These are phyloP conservation scores for Gossypium thurberi DNA, from an alignment of 345 rosid genomes.

Conservation along the genomic window DNA sequence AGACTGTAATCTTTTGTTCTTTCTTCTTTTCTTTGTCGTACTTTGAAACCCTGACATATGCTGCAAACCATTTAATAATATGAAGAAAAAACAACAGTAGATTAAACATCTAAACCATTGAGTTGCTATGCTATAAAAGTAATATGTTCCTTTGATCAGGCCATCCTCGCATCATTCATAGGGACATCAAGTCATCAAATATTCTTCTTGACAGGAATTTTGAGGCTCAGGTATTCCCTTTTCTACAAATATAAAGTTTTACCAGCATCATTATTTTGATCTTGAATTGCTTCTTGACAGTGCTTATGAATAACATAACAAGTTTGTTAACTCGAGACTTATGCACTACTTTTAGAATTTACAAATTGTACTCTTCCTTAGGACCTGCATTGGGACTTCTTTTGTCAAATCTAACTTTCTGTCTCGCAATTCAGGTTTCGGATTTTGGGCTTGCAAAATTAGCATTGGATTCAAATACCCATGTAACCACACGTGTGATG, in stretches of 20 bases:
- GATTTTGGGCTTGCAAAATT: constrained; percentile 96
- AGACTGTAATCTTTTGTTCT: constrained; percentile 63
- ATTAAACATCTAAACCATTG: background rate
- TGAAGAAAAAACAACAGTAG: too few species aligned
- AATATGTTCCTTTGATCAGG: constrained; percentile 37
- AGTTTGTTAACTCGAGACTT: background rate
- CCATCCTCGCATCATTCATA: constrained; percentile 95
- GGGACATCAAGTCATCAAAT: constrained; percentile 96
- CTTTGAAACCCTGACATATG: background rate
- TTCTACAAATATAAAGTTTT: constrained; percentile 11
- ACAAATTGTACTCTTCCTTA: background rate
- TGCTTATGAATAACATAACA: constrained; percentile 5
- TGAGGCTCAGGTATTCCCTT: constrained; percentile 71
- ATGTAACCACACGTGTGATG: constrained; percentile 92
- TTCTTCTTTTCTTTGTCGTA: background rate
- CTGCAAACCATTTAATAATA: background rate
- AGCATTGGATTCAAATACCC: constrained; percentile 84
- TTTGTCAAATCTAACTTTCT: background rate
- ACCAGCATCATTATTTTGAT: background rate
- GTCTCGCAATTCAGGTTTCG: constrained; percentile 48
- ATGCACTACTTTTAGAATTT: background rate
- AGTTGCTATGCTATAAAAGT: background rate
- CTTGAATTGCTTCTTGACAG: constrained; percentile 5
- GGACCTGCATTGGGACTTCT: background rate
- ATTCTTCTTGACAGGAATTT: constrained; percentile 81